phyloP scores from a whole-genome alignment of 2,329 filamentous ascomycete genomes.

The Scortechinia acanthostroma region DNA sequence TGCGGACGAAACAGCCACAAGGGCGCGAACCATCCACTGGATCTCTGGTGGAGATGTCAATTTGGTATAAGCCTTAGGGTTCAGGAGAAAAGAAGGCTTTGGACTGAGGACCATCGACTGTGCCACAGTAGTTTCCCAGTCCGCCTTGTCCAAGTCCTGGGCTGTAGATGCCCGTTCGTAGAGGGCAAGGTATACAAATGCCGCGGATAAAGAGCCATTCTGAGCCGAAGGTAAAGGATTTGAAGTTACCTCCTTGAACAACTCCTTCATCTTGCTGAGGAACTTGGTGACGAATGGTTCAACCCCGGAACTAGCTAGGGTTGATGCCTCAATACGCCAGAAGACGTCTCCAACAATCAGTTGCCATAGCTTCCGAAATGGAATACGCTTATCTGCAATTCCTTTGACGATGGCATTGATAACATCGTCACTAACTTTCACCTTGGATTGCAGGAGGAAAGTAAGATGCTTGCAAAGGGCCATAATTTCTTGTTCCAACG shows the following conservation, averaged over 20 bases:
- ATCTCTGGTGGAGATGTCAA: slow-evolving; percentile 69
- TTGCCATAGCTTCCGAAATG: slow-evolving; percentile 74
- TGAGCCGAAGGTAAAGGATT: slow-evolving; percentile 77
- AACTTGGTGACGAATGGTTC: slow-evolving; percentile 35
- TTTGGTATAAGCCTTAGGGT: slow-evolving; percentile 78
- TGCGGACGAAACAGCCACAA: slow-evolving; percentile 49
- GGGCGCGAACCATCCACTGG: slow-evolving; percentile 67
- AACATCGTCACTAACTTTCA: slow-evolving; percentile 57
- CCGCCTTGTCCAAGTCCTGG: slow-evolving; percentile 45
- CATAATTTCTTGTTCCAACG: not conserved
- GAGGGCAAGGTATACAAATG: slow-evolving; percentile 44
- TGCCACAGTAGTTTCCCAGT: slow-evolving; percentile 37
- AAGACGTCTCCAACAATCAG: slow-evolving; percentile 68
- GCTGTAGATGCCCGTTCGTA: not conserved
- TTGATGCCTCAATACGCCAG: slow-evolving; percentile 13
- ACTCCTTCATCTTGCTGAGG: slow-evolving; percentile 51
- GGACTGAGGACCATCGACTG: slow-evolving; percentile 65
- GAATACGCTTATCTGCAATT: slow-evolving; percentile 74
- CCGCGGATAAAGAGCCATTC: slow-evolving; percentile 73
- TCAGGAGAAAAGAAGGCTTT: slow-evolving; percentile 82
- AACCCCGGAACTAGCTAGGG: not conserved
- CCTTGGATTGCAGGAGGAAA: slow-evolving; percentile 47
- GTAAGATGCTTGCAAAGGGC: slow-evolving; percentile 59
- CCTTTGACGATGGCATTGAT: slow-evolving; percentile 74
- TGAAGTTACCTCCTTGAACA: slow-evolving; percentile 69